These are phyloP conservation scores for Chaetomium sp. DNA, from an alignment of 2,329 filamentous ascomycete species.

Conservation along the genomic window DNA sequence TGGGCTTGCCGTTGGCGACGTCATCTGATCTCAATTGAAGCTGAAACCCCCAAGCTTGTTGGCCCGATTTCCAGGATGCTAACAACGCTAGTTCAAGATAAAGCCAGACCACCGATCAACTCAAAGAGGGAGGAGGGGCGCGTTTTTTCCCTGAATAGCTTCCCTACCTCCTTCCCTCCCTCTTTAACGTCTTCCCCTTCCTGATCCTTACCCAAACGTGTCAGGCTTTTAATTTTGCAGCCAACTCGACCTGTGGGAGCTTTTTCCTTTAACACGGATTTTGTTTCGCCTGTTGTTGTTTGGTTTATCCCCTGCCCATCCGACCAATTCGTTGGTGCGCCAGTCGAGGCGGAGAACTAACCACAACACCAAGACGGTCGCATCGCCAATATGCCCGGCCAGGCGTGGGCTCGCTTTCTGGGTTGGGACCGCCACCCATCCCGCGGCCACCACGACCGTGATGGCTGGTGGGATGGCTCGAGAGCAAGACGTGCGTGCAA, in stretches of 20 bases:
- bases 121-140: not conserved
- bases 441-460: conserved; percentile 21
- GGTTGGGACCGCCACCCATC: conserved; percentile 28
- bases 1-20: conserved; percentile 6
- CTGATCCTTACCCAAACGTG: too few species aligned
- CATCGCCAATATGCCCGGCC: conserved; percentile 18
- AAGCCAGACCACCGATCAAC: not conserved
- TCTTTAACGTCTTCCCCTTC: too few species aligned
- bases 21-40: conserved; percentile 7
- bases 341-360: not conserved
- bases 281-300: too few species aligned
- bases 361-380: not conserved
- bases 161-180: too few species aligned
- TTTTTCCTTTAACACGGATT: too few species aligned
- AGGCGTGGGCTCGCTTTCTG: conserved; percentile 28
- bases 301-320: not conserved
- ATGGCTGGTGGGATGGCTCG: conserved; percentile 27
- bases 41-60: conserved; percentile 14
- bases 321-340: not conserved
- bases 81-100: not conserved
- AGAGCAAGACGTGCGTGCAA: conserved; percentile 25
- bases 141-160: not conserved
- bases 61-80: conserved; percentile 1
- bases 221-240: too few species aligned
- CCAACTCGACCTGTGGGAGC: too few species aligned